phyloP scores from a whole-genome alignment of 371 early-diverging fungal species.

The Mortierella sp. region DNA sequence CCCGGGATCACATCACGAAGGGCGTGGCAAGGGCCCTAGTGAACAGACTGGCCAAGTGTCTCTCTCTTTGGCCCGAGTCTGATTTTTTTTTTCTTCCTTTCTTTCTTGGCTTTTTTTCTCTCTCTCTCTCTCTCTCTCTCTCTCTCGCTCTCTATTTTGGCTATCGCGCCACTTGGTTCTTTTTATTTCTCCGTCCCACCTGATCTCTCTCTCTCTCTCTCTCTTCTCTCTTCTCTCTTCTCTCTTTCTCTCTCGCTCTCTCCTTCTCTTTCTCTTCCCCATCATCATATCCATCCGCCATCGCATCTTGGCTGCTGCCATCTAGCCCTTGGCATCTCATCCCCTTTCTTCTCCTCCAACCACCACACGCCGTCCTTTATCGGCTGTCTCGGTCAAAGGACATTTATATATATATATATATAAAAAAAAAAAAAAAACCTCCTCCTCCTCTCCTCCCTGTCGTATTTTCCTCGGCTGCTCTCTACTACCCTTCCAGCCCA shows the following conservation, averaged over 20 bases:
- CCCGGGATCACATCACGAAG: too few species aligned
- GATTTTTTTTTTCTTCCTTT: not conserved
- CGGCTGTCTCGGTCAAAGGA: too few species aligned
- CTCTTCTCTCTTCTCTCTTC: not conserved
- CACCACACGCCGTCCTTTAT: too few species aligned
- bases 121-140: not conserved
- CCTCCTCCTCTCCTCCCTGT: not conserved
- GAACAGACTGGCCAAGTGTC: not conserved
- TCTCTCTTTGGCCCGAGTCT: too few species aligned
- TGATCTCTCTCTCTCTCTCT: not conserved
- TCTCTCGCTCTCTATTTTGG: not conserved
- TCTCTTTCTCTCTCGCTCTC: not conserved
- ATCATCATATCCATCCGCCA: too few species aligned
- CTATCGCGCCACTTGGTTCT: not conserved
- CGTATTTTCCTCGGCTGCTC: not conserved
- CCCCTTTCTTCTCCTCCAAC: too few species aligned
- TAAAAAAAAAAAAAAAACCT: not conserved
- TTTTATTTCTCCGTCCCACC: not conserved
- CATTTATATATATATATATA: too few species aligned
- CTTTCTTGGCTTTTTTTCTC: not conserved
- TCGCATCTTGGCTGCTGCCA: too few species aligned
- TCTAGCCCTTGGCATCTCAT: too few species aligned
- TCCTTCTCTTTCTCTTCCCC: not conserved
- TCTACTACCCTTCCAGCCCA: not conserved
- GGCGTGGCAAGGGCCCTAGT: too few species aligned